Percentiles rank a stretch among this genome's conserved stretches.
Conservation (phyloP, 2,329 filamentous ascomycete genomes). For the Botrytis pseudocinerea region DNA sequence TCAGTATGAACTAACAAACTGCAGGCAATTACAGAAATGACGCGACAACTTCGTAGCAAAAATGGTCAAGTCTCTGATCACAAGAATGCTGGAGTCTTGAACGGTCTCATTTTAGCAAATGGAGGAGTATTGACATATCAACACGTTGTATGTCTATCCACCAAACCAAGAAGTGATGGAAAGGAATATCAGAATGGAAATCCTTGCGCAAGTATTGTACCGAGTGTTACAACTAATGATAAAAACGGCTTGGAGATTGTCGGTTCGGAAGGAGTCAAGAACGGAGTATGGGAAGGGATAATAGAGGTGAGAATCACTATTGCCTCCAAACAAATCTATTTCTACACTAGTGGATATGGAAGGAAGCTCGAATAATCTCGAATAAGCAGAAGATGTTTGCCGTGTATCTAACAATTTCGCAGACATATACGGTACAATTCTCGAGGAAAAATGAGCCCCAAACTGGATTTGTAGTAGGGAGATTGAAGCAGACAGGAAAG, state of each 20-base stretch:
- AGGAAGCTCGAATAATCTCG: neutral
- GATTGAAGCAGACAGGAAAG: constrained; percentile 48
- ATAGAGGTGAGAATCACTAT: constrained; percentile 49
- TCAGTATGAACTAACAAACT: neutral
- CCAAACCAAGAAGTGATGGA: constrained; percentile 41
- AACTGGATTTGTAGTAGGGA: constrained; percentile 53
- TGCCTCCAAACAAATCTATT: neutral
- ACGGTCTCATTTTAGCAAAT: constrained; percentile 63
- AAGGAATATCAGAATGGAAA: constrained; percentile 50
- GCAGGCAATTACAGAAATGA: constrained; percentile 55
- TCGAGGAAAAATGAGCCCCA: constrained; percentile 50
- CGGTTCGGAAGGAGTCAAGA: constrained; percentile 41
- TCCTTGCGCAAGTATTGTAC: constrained; percentile 46
- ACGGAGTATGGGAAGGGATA: constrained; percentile 44
- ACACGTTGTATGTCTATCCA: constrained; percentile 60
- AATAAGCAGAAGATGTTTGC: neutral
- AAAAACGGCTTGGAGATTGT: neutral
- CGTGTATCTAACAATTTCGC: neutral
- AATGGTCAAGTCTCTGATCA: constrained; percentile 40
- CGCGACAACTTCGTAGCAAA: constrained; percentile 47
- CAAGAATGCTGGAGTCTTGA: constrained; percentile 42
- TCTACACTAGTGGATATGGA: neutral
- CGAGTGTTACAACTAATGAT: constrained; percentile 32
- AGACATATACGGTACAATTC: constrained; percentile 64
- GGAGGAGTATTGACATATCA: constrained; percentile 67